Conservation (phyloP, 106 monocot genomes). For the Allium cepa region DNA sequence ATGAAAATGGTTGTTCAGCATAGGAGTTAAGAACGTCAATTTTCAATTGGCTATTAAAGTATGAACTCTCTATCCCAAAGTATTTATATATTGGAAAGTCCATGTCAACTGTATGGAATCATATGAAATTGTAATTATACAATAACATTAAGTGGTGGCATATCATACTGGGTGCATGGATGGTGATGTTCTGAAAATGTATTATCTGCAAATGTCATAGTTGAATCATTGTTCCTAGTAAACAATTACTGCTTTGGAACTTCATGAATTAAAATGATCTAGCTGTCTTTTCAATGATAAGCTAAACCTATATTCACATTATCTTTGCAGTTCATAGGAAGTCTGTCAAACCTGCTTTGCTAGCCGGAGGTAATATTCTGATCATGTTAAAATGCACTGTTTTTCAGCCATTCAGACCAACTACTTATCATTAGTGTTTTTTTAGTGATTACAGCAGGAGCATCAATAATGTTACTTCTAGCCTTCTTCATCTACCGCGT, state of each 20-base stretch:
- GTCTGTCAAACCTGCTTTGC: neutral
- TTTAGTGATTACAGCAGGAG: constrained; percentile 46
- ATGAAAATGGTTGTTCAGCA: no score
- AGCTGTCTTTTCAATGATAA: neutral
- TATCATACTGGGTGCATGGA: neutral
- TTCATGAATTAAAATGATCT: neutral
- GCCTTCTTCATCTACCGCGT: constrained; percentile 27
- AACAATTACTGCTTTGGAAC: no score
- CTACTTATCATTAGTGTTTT: neutral
- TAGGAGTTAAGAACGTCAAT: no score
- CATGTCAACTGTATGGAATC: no score
- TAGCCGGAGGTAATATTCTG: constrained; percentile 1
- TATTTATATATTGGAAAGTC: no score
- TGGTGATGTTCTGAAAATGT: neutral
- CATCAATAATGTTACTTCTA: constrained; percentile 13
- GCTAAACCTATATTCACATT: neutral
- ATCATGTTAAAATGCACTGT: no score
- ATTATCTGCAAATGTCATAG: neutral
- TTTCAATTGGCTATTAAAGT: no score
- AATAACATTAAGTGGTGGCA: no score
- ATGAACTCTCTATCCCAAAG: no score
- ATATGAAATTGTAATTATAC: no score
- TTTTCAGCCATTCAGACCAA: neutral
- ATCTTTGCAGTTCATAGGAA: neutral
- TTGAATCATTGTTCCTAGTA: no score